Conservation (phyloP, 129 eudicot species). For the Centaurea solstitialis region DNA sequence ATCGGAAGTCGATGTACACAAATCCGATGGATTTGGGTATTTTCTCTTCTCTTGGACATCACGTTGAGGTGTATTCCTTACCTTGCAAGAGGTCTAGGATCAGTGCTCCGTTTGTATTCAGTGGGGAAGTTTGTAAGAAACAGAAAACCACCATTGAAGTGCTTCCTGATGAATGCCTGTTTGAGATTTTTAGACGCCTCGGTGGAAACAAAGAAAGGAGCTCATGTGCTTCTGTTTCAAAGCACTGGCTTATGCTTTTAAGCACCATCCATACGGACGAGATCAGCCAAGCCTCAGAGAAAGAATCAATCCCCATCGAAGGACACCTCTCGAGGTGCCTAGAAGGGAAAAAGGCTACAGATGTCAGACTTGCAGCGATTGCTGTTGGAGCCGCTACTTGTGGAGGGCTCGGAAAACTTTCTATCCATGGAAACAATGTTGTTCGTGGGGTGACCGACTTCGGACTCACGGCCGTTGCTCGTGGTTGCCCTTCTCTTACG, state of each 20-base stretch:
- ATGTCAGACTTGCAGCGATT: slow-evolving; percentile 81
- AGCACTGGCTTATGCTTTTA: slow-evolving; percentile 80
- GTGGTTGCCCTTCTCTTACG: slow-evolving; percentile 69
- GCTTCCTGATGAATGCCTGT: slow-evolving; percentile 83
- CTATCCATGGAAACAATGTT: slow-evolving; percentile 53
- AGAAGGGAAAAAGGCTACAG: slow-evolving; percentile 81
- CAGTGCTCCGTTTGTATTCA: slow-evolving; percentile 49
- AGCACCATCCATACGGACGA: slow-evolving; percentile 59
- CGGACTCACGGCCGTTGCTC: slow-evolving; percentile 77
- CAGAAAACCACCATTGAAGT: slow-evolving; percentile 57
- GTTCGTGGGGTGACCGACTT: slow-evolving; percentile 58
- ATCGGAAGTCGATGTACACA: slow-evolving; percentile 67
- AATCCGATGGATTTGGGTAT: slow-evolving; percentile 55
- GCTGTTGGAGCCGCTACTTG: slow-evolving; percentile 70
- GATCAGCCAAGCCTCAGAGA: slow-evolving; percentile 8
- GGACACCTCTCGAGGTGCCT: slow-evolving; percentile 65
- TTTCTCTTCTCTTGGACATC: slow-evolving; percentile 54
- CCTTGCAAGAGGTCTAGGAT: slow-evolving; percentile 65
- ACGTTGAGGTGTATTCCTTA: slow-evolving; percentile 56
- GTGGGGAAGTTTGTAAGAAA: slow-evolving; percentile 32
- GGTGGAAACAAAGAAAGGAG: slow-evolving; percentile 65
- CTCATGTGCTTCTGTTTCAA: slow-evolving; percentile 74
- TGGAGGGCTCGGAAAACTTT: slow-evolving; percentile 87
- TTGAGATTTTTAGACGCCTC: slow-evolving; percentile 69
- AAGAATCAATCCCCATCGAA: slow-evolving; percentile 16